Conservation (phyloP, 768 basidiomycete genomes). For the Suillus plorans region DNA sequence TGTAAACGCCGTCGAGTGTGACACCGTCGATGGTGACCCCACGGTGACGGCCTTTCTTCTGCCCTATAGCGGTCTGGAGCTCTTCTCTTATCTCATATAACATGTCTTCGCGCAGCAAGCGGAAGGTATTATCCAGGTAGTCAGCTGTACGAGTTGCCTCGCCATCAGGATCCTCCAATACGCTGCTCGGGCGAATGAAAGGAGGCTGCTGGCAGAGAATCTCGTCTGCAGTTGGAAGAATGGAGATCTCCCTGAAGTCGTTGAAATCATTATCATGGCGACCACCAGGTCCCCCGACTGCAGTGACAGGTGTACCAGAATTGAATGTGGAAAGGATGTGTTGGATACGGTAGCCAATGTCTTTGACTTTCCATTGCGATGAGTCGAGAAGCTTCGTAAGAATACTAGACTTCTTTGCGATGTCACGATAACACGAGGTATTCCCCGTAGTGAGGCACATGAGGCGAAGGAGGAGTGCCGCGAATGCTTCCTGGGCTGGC, state of each 20-base stretch:
- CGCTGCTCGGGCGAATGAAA: slow-evolving; percentile 47
- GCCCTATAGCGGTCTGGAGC: slow-evolving; percentile 39
- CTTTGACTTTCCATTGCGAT: slow-evolving; percentile 21
- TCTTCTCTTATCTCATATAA: slow-evolving; percentile 57
- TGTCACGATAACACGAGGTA: slow-evolving; percentile 36
- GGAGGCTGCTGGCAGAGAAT: slow-evolving; percentile 42
- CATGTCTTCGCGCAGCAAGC: slow-evolving; percentile 65
- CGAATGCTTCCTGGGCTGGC: slow-evolving; percentile 39
- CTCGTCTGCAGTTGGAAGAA: slow-evolving; percentile 64
- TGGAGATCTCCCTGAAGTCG: slow-evolving; percentile 60
- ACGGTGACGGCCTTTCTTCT: slow-evolving; percentile 41
- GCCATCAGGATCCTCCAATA: slow-evolving; percentile 43
- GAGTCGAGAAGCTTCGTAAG: slow-evolving; percentile 26
- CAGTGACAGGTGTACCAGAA: slow-evolving; percentile 17
- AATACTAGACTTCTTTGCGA: slow-evolving; percentile 35
- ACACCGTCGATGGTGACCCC: slow-evolving; percentile 41
- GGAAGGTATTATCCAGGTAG: slow-evolving; percentile 67
- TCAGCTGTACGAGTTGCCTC: slow-evolving; percentile 39
- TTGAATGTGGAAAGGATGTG: slow-evolving; percentile 34
- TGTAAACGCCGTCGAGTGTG: slow-evolving; percentile 35
- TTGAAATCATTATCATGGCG: slow-evolving; percentile 69
- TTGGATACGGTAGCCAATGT: slow-evolving; percentile 40
- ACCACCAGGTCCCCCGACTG: slow-evolving; percentile 48
- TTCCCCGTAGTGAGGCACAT: slow-evolving; percentile 37
- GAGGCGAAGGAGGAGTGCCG: slow-evolving; percentile 51